phyloP scores from a whole-genome alignment of 306 rosid species.

The Oemleria cerasiformis region DNA sequence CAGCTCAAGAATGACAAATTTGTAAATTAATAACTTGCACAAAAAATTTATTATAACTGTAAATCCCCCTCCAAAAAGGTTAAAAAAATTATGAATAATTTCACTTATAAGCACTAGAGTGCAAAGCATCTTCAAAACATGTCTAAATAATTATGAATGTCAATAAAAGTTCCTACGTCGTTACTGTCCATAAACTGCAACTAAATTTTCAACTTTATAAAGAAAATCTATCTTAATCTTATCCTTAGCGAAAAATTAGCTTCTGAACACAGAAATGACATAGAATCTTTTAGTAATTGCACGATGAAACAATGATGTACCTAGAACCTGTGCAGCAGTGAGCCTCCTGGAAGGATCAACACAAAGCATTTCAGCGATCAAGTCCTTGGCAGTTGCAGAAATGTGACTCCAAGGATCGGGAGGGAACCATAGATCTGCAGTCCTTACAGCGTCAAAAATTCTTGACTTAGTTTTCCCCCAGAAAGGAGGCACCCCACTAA shows the following conservation, averaged over 20 bases:
- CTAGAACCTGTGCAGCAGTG: conserved; percentile 68
- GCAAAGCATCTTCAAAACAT: background rate
- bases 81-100: background rate
- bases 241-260: background rate
- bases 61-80: background rate
- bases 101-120: background rate
- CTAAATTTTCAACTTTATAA: too few relatives aligned
- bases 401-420: conserved; percentile 57
- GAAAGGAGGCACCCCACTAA: conserved; percentile 77
- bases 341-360: conserved; percentile 66
- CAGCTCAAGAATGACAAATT: background rate
- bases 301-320: conserved; percentile 29
- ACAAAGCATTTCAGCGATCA: conserved; percentile 64
- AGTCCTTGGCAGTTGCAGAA: conserved; percentile 58
- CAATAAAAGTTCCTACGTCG: background rate
- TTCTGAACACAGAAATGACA: background rate
- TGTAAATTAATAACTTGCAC: background rate
- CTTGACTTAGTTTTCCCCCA: conserved; percentile 81
- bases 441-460: conserved; percentile 77
- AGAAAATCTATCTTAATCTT: background rate
- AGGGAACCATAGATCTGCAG: conserved; percentile 64
- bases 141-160: background rate
- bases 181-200: background rate
- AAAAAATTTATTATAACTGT: background rate
- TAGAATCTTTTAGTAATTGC: background rate